Evolutionary conservation across 331 rosid genomes (phyloP).

Genomic region (Phaseolus coccineus): DNA sequence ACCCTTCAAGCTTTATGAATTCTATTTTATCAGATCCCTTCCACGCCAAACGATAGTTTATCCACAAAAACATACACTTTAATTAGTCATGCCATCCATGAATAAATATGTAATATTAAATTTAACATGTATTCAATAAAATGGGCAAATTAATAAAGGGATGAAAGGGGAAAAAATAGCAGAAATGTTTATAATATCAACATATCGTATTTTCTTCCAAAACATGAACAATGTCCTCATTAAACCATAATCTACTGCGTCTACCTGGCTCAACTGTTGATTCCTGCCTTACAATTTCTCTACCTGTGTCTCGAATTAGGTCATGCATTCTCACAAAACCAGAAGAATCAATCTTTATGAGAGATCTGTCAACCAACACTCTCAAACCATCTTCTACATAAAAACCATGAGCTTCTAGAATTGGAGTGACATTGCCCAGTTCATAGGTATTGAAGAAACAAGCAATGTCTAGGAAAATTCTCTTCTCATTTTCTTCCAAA

Average conservation of each 20-base stretch:
- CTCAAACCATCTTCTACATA: neutral
- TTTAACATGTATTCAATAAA: neutral
- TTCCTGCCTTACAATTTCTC: conserved; percentile 10
- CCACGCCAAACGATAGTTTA: neutral
- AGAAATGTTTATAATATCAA: neutral
- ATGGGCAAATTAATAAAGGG: neutral
- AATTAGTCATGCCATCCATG: neutral
- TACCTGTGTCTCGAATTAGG: neutral
- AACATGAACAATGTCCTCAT: neutral
- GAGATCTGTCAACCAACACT: conserved; percentile 2
- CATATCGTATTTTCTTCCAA: neutral
- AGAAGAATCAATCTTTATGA: neutral
- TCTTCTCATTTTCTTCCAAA: conserved; percentile 34
- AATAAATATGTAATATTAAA: no score
- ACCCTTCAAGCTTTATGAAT: neutral
- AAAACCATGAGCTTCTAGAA: neutral
- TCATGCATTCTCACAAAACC: neutral
- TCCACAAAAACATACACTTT: neutral
- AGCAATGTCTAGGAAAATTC: conserved; percentile 20
- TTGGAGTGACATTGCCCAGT: neutral
- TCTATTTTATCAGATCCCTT: conserved; percentile 8
- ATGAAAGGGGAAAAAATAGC: neutral
- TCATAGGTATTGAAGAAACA: neutral
- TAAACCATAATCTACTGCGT: conserved; percentile 4
- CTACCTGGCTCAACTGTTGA: no score